Conservation (phyloP, 495 filamentous ascomycete species). For the Rusavskia elegans region DNA sequence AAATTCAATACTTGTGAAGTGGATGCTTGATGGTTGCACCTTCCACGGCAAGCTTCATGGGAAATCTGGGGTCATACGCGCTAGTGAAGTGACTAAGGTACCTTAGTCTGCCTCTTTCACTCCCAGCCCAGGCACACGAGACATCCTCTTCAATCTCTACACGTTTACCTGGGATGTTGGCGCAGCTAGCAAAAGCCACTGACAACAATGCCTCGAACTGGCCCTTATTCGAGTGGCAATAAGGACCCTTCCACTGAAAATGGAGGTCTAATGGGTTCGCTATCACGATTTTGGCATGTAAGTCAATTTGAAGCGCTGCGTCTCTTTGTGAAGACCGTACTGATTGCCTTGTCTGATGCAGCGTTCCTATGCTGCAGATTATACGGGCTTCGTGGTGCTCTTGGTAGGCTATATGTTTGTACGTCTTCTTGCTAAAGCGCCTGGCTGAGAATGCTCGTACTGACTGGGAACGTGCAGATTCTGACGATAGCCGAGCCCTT, state of each 20-base stretch:
- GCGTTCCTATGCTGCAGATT: constrained; percentile 77
- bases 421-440: constrained; percentile 9
- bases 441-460: not conserved
- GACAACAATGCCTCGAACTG: not conserved
- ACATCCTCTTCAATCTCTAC: not conserved
- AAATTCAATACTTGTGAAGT: not conserved
- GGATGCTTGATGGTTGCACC: too few relatives aligned
- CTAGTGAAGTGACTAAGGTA: too few relatives aligned
- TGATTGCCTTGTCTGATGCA: constrained; percentile 11
- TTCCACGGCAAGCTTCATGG: not conserved
- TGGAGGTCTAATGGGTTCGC: constrained; percentile 17
- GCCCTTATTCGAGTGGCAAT: not conserved
- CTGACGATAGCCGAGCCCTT: constrained; percentile 67
- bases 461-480: constrained; percentile 27
- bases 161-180: not conserved
- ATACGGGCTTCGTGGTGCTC: constrained; percentile 59
- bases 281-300: constrained; percentile 28
- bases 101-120: too few relatives aligned
- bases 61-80: too few relatives aligned
- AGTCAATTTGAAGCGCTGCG: not conserved
- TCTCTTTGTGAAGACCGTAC: not conserved
- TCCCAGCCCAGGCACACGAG: too few relatives aligned
- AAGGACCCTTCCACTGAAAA: not conserved
- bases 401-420: constrained; percentile 51
- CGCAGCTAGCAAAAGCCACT: not conserved